These are phyloP conservation scores for Oryza glumipatula DNA, from an alignment of 176 grass and related monocot genomes.

Conservation along the genomic window DNA sequence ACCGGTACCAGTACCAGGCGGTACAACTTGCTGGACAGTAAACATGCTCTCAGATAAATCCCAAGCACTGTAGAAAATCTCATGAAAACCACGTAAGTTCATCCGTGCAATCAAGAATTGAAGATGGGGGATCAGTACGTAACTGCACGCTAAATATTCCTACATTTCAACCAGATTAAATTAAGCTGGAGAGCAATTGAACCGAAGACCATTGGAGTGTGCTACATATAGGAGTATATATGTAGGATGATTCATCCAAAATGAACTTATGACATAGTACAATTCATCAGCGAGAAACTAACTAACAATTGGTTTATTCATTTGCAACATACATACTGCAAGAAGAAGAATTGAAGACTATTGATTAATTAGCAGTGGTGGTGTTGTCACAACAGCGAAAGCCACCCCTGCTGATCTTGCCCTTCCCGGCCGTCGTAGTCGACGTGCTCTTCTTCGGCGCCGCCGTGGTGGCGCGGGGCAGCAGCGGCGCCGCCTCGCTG, in stretches of 20 bases:
- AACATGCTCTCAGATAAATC: too few species aligned
- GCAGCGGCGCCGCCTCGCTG: conserved; percentile 5
- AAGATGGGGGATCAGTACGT: background rate
- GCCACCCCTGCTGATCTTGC: background rate
- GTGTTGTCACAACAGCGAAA: conserved; percentile 12
- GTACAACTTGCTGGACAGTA: too few species aligned
- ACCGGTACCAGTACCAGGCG: too few species aligned
- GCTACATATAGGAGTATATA: background rate
- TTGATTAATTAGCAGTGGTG: background rate
- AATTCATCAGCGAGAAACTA: background rate
- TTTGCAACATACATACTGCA: background rate
- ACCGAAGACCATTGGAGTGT: background rate
- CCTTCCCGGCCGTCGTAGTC: background rate
- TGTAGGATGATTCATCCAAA: background rate
- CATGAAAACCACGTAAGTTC: background rate
- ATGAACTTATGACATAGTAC: background rate
- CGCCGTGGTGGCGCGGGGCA: background rate
- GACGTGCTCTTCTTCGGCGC: background rate
- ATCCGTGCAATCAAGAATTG: background rate
- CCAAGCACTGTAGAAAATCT: too few species aligned
- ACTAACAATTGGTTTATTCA: background rate
- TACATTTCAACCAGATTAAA: background rate
- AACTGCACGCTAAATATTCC: background rate
- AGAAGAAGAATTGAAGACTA: background rate
- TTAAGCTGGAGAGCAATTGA: background rate